Evolutionary conservation across 129 eudicot genomes (phyloP).

Genomic region (Deinandra increscens): DNA sequence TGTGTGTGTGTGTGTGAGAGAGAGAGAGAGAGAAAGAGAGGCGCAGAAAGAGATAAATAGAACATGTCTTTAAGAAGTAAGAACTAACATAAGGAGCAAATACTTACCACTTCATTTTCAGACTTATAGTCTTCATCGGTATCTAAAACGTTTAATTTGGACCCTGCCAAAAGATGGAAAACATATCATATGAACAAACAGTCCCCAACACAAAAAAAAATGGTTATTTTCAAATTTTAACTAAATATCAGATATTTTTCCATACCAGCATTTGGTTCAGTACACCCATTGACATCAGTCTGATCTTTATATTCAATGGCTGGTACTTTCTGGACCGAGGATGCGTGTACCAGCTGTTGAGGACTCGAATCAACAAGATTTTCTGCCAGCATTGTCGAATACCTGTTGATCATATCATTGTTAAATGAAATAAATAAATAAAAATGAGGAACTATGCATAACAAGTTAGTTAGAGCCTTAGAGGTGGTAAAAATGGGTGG

Average conservation of each 20-base stretch:
- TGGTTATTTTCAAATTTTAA: background rate
- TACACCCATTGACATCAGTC: constrained; percentile 33
- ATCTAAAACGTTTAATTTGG: constrained; percentile 49
- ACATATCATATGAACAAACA: background rate
- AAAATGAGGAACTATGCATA: background rate
- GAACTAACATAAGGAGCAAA: background rate
- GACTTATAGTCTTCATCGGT: constrained; percentile 71
- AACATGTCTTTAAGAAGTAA: background rate
- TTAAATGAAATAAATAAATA: background rate
- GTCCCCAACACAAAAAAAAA: background rate
- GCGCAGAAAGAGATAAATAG: background rate
- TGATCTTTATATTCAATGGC: constrained; percentile 43
- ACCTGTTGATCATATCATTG: constrained; percentile 45
- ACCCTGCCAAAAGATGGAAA: constrained; percentile 39
- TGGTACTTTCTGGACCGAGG: constrained; percentile 33
- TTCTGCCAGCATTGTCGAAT: constrained; percentile 97
- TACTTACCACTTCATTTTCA: constrained; percentile 70
- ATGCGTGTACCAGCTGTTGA: constrained; percentile 29
- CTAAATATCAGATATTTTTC: background rate
- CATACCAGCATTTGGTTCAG: constrained; percentile 43
- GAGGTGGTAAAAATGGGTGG: background rate
- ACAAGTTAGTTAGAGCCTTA: background rate
- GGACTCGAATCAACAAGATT: constrained; percentile 71
- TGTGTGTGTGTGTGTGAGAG: background rate
- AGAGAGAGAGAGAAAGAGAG: no score